Evolutionary conservation across 352 stramenopile species (phyloP), one percentile per base, ranked within the genome.

Genomic region (Phytophthora citricola): DNA sequence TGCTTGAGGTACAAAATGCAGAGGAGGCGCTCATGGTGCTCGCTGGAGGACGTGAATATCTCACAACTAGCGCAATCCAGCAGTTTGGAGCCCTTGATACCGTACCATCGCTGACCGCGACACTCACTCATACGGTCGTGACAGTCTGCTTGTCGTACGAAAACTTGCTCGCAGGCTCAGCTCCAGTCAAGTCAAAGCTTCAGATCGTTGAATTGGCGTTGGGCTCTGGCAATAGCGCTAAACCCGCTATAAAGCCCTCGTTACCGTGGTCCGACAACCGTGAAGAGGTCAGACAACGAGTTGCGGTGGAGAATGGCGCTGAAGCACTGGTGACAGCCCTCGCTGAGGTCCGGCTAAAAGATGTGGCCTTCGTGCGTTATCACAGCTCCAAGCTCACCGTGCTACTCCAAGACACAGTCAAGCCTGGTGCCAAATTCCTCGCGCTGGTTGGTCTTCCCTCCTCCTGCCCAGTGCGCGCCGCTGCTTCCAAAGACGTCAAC

Each of bases 311-410:
- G 31, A 89, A 84, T 51, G 83, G 83, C 45, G 56, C 85, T 2
- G 63, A 83, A 24, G 76, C 83, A n/a, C 58, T 93, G 0, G 68
- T 86, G 1, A 84, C 73, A 11, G 78, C 79, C 7, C 66, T 93
- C 1, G 73, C 73, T 2, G 81, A 91, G 9, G 78, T 90, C 14
- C 79, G 85, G 1, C 44, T 82, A 10, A 75, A 79, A 47, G 70
- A 80, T 45, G 61, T 71, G n/a, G 48, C 77, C 22, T 91, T 89
- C 41, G 81, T 93, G 10, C 81, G 85, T 9, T 93, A 92, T 52
- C 83, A 93, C 67, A 81, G 79, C 57, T 92, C 85, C 51, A 92
- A 93, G 55, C 81, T 93, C 48, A 93, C 85, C 2, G 78, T 92
- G 24, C 56, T 93, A 27, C 71, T 93, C 29, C 85, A 93, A 62